Evolutionary conservation across 1,284 basidiomycete species (phyloP).

Genomic region (Lentinula novae-zelandiae): DNA sequence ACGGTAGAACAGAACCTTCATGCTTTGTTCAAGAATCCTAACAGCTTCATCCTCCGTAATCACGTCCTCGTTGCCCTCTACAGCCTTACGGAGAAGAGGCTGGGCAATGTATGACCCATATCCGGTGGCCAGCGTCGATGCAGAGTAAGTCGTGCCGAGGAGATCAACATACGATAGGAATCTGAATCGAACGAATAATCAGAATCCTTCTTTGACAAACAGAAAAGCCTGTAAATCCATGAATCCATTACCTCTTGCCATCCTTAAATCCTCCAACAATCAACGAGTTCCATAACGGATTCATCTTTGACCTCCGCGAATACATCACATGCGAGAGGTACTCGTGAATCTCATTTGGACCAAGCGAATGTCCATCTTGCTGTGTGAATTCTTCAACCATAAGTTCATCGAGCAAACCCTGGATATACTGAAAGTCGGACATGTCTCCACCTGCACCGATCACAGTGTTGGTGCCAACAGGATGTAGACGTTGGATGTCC

Average conservation of each 20-base stretch:
- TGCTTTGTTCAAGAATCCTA: slow-evolving; percentile 79
- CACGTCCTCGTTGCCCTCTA: slow-evolving; percentile 76
- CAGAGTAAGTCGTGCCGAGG: slow-evolving; percentile 93
- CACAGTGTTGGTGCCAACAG: slow-evolving; percentile 82
- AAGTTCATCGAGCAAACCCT: slow-evolving; percentile 71
- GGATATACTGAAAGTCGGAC: slow-evolving; percentile 96
- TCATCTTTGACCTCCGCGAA: slow-evolving; percentile 79
- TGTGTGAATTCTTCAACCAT: slow-evolving; percentile 78
- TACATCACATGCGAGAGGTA: slow-evolving; percentile 94
- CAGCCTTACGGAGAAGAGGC: slow-evolving; percentile 87
- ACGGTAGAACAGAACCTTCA: slow-evolving; percentile 96
- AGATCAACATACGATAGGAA: slow-evolving; percentile 96
- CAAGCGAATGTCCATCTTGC: slow-evolving; percentile 82
- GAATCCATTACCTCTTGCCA: slow-evolving; percentile 59
- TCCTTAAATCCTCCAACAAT: slow-evolving; percentile 91
- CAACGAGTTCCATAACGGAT: slow-evolving; percentile 96
- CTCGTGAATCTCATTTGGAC: slow-evolving; percentile 91
- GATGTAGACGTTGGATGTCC: slow-evolving; percentile 85
- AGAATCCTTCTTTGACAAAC: neutral
- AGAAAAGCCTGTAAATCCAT: neutral
- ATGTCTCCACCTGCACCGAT: slow-evolving; percentile 95
- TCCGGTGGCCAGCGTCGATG: slow-evolving; percentile 95
- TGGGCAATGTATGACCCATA: slow-evolving; percentile 96
- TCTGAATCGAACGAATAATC: slow-evolving; percentile 33
- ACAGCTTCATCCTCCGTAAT: slow-evolving; percentile 82